Percentiles rank a stretch among this genome's conserved stretches.
These are phyloP conservation scores for Penicillium griseofulvum DNA, from an alignment of 2,329 filamentous ascomycete species.

Conservation along the genomic window DNA sequence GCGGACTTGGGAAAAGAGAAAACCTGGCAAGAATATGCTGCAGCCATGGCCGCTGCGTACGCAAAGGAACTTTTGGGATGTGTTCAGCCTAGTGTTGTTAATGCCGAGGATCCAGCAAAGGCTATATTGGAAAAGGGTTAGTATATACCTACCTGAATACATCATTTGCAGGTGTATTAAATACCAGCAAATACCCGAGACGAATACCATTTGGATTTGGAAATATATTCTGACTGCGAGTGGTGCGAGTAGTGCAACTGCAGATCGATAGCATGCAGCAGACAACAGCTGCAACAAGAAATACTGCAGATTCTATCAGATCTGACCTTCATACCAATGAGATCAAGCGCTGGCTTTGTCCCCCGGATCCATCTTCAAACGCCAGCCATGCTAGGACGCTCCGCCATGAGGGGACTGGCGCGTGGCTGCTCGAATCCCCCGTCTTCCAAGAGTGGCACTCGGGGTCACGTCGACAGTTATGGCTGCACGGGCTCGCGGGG, in stretches of 20 bases:
- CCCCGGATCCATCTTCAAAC: constrained; percentile 6
- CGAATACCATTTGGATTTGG: too few species aligned
- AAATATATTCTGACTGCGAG: too few species aligned
- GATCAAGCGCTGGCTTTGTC: constrained; percentile 9
- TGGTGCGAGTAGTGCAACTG: constrained; percentile 1
- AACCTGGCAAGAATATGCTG: not conserved
- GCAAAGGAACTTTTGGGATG: not conserved
- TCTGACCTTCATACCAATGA: not conserved
- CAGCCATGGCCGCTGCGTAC: not conserved
- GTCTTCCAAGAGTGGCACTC: constrained; percentile 5
- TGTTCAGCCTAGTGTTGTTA: too few species aligned
- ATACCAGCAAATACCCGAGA: too few species aligned
- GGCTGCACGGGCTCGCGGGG: constrained; percentile 6
- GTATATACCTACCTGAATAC: too few species aligned
- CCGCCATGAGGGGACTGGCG: constrained; percentile 7
- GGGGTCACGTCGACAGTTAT: constrained; percentile 1
- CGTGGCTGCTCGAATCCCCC: constrained; percentile 4
- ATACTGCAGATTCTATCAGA: constrained; percentile 4
- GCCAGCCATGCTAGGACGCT: not conserved
- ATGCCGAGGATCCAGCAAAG: too few species aligned
- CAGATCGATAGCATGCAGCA: constrained; percentile 6
- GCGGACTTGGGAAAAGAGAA: not conserved
- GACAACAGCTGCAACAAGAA: constrained; percentile 1
- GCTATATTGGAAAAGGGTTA: too few species aligned
- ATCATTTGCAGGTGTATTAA: too few species aligned